phyloP scores from a whole-genome alignment of 2,329 filamentous ascomycete genomes.

The Monosporascus sp. region DNA sequence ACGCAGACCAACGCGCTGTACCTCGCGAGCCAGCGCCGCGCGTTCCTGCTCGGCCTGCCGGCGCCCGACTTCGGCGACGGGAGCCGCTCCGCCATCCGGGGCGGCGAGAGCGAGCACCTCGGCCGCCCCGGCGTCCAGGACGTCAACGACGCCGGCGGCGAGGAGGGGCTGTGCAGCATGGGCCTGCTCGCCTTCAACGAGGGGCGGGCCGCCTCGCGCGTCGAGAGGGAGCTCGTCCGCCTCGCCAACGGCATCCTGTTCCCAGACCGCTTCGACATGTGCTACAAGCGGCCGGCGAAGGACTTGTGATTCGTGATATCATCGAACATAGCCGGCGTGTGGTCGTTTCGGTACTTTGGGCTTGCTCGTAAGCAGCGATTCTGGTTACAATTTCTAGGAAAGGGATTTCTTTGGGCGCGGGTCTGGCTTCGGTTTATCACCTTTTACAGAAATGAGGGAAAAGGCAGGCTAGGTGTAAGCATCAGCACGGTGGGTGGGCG shows the following conservation, averaged over 20 bases:
- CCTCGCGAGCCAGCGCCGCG: conserved; percentile 61
- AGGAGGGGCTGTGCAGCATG: conserved; percentile 35
- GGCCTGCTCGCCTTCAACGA: conserved; percentile 34
- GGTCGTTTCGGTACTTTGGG: too few species aligned
- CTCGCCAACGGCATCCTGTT: conserved; percentile 24
- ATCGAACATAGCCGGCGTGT: too few species aligned
- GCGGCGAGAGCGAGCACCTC: conserved; percentile 55
- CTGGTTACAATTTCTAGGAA: too few species aligned
- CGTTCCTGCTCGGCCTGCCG: conserved; percentile 61
- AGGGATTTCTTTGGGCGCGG: too few species aligned
- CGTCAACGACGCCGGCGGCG: conserved; percentile 28
- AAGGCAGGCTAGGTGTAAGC: too few species aligned
- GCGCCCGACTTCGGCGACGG: conserved; percentile 67
- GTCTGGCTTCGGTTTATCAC: too few species aligned
- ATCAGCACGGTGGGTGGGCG: too few species aligned
- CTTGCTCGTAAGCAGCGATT: too few species aligned
- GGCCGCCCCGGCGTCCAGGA: conserved; percentile 39
- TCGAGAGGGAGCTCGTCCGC: conserved; percentile 13
- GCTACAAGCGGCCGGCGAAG: not conserved
- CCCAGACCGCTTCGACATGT: conserved; percentile 18
- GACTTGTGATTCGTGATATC: too few species aligned
- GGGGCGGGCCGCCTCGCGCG: conserved; percentile 1
- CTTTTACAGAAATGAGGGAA: too few species aligned
- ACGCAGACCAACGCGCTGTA: conserved; percentile 71
- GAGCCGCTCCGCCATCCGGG: conserved; percentile 8